Evolutionary conservation across 495 filamentous ascomycete species (phyloP), one percentile per base, ranked within the genome.

Genomic region (Melanomma pulvis-pyrius): DNA sequence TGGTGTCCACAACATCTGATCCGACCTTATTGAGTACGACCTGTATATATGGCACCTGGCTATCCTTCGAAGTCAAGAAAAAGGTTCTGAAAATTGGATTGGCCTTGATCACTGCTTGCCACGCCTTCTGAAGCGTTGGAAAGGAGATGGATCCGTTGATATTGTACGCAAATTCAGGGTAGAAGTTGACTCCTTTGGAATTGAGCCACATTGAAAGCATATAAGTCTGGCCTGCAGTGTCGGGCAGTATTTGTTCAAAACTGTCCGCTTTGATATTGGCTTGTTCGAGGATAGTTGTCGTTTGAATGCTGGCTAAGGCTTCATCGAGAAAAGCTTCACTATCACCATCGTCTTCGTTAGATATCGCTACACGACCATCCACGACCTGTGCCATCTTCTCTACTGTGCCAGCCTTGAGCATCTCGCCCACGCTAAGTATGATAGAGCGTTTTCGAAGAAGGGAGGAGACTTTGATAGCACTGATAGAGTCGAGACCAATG

Each of bases 401-500:
- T 15, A 92, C 79, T 0, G 84, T 90, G n/a, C 78, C 79, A 0
- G 87, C 84, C 62, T 79, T 81, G 1, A 93, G 75, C 49, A 94
- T 83, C 34, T 90, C 84, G 9, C 88, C 83, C 13, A 92, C 87
- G 30, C 80, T 79, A 0, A 92, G 73, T 3, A 74, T 75, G 2
- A 92, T 72, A 0, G 81, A 83, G 39, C 83, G 77, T 47, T 85
- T 87, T 21, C 84, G 82, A 11, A 92, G 79, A n/a, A 87, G 75
- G 0, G 86, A 81, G 24, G 86, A 84, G 17, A 88, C 81, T 51
- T 88, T 87, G 74, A 97, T 92, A 11, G 92, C 90, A 57, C 88
- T 90, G 71, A 98, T 91, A 2, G 93, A 97, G 73, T 98, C 93
- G 36, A 97, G 81, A 7, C 93, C 93, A 7, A 98, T 81, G 68